Conservation (phyloP, 192 early-diverging fungal genomes). For the Podila minutissima region DNA sequence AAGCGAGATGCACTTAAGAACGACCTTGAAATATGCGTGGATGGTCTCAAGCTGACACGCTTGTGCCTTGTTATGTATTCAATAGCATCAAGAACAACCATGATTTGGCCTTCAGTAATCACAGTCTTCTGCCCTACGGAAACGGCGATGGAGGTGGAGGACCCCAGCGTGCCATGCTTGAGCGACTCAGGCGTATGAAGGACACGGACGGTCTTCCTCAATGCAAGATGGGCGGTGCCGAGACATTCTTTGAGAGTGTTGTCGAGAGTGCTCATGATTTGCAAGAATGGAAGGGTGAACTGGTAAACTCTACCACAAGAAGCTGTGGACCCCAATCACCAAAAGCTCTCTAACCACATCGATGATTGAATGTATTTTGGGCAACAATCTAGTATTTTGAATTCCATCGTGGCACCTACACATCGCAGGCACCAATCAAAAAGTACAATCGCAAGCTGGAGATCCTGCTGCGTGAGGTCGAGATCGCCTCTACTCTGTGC, state of each 20-base stretch:
- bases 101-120: slow-evolving; percentile 86
- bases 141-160: slow-evolving; percentile 98
- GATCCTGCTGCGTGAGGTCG: slow-evolving; percentile 85
- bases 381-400: slow-evolving; percentile 82
- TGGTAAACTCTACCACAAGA: slow-evolving; percentile 54
- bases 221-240: slow-evolving; percentile 80
- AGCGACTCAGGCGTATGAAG: slow-evolving; percentile 79
- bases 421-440: slow-evolving; percentile 89
- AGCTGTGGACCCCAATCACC: too few relatives aligned
- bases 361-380: neutral
- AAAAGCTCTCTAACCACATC: too few relatives aligned
- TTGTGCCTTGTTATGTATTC: neutral
- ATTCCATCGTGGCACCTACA: slow-evolving; percentile 98
- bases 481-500: slow-evolving; percentile 69
- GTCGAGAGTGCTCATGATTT: slow-evolving; percentile 75
- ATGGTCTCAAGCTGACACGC: too few relatives aligned
- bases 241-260: slow-evolving; percentile 86
- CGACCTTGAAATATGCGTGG: too few relatives aligned
- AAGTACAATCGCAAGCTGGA: slow-evolving; percentile 88
- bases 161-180: slow-evolving; percentile 83
- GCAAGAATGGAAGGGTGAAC: slow-evolving; percentile 93
- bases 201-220: slow-evolving; percentile 83
- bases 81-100: slow-evolving; percentile 85
- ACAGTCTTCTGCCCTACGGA: slow-evolving; percentile 91
- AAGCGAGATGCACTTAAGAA: neutral